phyloP scores from a whole-genome alignment of 2,329 filamentous ascomycete genomes.

The Cladosporium cucumerinum region DNA sequence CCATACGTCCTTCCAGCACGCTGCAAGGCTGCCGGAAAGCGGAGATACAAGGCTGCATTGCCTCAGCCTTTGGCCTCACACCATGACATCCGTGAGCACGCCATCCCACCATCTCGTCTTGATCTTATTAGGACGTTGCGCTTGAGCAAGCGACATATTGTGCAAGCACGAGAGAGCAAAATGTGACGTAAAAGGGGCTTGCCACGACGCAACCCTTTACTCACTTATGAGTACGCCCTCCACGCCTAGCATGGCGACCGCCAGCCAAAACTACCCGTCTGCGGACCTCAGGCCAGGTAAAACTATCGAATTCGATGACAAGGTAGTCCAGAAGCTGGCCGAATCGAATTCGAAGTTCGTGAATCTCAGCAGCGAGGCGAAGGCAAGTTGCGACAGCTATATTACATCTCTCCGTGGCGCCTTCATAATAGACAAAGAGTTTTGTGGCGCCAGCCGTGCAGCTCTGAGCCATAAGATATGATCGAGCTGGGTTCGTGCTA shows the following conservation, averaged over 20 bases:
- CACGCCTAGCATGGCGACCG: neutral
- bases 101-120: slow-evolving; percentile 1
- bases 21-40: neutral
- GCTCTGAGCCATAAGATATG: neutral
- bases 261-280: neutral
- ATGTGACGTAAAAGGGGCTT: neutral
- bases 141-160: neutral
- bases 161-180: neutral
- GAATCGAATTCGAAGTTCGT: neutral
- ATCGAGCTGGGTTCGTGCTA: neutral
- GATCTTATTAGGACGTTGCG: neutral
- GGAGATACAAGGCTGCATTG: neutral
- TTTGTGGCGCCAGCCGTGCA: neutral
- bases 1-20: neutral
- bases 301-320: neutral
- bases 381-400: slow-evolving; percentile 1
- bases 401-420: neutral
- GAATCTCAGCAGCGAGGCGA: neutral
- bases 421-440: neutral
- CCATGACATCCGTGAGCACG: neutral
- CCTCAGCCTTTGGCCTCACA: no score
- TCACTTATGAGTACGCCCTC: neutral
- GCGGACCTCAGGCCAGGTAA: neutral
- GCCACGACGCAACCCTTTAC: neutral
- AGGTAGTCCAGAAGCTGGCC: neutral